These are phyloP conservation scores for Vaccinium myrtillus DNA, from an alignment of 148 eudicot species.

Conservation along the genomic window DNA sequence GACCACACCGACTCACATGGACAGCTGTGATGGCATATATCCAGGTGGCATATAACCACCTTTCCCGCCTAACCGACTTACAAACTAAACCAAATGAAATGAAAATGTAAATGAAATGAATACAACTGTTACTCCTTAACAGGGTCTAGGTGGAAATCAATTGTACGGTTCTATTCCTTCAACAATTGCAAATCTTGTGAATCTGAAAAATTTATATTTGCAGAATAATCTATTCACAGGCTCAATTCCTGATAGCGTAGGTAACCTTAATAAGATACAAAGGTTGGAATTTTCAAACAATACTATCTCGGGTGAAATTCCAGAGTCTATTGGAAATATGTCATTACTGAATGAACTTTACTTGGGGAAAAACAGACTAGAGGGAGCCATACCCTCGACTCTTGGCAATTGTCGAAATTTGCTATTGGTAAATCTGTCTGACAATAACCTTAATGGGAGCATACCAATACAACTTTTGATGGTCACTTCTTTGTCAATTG, in stretches of 20 bases:
- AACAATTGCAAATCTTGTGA: background rate
- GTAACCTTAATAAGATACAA: background rate
- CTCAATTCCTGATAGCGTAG: background rate
- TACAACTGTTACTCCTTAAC: too few relatives aligned
- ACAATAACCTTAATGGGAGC: constrained; percentile 8
- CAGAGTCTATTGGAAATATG: constrained; percentile 9
- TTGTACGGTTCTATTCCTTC: constrained; percentile 16
- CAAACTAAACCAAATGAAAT: too few relatives aligned
- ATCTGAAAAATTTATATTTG: background rate
- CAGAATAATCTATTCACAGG: background rate
- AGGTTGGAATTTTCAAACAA: background rate
- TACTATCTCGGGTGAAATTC: constrained; percentile 8
- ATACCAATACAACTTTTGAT: constrained; percentile 2
- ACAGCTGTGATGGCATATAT: too few relatives aligned
- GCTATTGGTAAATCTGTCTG: background rate
- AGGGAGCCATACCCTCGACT: background rate
- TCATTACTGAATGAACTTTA: background rate
- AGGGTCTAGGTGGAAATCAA: background rate
- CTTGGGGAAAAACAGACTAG: background rate
- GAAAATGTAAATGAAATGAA: too few relatives aligned
- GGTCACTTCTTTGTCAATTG: background rate
- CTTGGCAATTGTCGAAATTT: background rate
- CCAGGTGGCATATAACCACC: too few relatives aligned
- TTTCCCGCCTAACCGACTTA: too few relatives aligned
- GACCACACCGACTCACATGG: too few relatives aligned